A percentile compares a stretch with the other conserved stretches of the same genome.
These are phyloP conservation scores for Vigna mungo DNA, from an alignment of 306 rosid species.

Conservation along the genomic window DNA sequence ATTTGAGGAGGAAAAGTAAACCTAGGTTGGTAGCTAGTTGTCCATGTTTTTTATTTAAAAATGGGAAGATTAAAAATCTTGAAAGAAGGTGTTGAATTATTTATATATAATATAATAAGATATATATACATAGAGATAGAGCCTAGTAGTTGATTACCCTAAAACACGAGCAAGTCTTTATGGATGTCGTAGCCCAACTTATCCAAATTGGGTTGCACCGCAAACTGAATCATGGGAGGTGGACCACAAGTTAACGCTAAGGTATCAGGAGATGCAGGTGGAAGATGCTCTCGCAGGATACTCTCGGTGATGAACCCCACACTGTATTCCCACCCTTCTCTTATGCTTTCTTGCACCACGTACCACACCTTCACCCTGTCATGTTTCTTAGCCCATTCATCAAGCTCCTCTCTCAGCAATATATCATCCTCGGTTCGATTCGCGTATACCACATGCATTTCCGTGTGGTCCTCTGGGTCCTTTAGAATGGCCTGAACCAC, in stretches of 20 bases:
- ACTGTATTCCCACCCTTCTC: slow-evolving; percentile 78
- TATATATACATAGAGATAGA: neutral
- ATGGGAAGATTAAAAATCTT: neutral
- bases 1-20: neutral
- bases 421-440: slow-evolving; percentile 83
- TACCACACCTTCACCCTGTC: slow-evolving; percentile 78
- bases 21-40: neutral
- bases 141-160: neutral
- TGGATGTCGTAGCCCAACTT: slow-evolving; percentile 72
- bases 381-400: slow-evolving; percentile 64
- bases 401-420: slow-evolving; percentile 71
- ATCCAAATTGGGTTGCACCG: slow-evolving; percentile 74
- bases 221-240: slow-evolving; percentile 85
- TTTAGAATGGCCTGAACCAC: slow-evolving; percentile 75
- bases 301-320: slow-evolving; percentile 66
- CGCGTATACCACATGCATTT: slow-evolving; percentile 80
- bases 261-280: slow-evolving; percentile 53
- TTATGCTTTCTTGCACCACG: slow-evolving; percentile 60
- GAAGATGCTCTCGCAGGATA: slow-evolving; percentile 72
- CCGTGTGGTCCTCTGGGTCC: slow-evolving; percentile 74
- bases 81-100: neutral
- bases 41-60: neutral
- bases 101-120: neutral
- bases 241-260: slow-evolving; percentile 86
- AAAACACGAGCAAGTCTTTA: slow-evolving; percentile 69